A percentile compares a stretch with the other conserved stretches of the same genome.
Conservation (phyloP, 306 rosid species). For the Vigna nakashimae region DNA sequence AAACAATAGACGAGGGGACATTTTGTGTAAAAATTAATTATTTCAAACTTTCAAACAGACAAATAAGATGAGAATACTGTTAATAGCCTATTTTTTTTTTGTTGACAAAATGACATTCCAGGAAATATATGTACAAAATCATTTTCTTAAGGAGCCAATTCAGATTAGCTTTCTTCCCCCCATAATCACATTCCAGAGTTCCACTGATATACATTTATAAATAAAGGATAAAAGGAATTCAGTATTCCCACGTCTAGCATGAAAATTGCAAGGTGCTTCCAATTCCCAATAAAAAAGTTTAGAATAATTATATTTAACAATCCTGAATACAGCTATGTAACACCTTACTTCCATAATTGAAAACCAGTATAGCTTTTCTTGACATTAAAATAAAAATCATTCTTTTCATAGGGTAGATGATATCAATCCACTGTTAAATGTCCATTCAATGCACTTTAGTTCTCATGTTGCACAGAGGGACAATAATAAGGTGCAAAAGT, state of each 20-base stretch:
- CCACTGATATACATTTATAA: constrained; percentile 8
- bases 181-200: constrained; percentile 29
- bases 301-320: constrained; percentile 10
- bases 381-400: constrained; percentile 13
- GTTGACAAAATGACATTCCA: constrained; percentile 15
- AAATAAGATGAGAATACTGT: constrained; percentile 14
- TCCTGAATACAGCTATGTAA: constrained; percentile 15
- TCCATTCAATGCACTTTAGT: constrained; percentile 26
- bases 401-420: constrained; percentile 11
- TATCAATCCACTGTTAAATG: constrained; percentile 31
- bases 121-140: constrained; percentile 26
- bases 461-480: constrained; percentile 37
- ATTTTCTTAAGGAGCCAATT: constrained; percentile 29
- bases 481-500: constrained; percentile 24
- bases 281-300: neutral
- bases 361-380: constrained; percentile 24
- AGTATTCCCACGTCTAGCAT: constrained; percentile 34
- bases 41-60: constrained; percentile 35
- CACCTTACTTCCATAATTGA: constrained; percentile 13
- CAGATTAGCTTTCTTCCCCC: constrained; percentile 13
- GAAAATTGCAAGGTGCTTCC: constrained; percentile 26
- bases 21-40: constrained; percentile 4
- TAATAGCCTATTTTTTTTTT: neutral
- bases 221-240: constrained; percentile 24
- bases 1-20: constrained; percentile 42